These are phyloP conservation scores for Colletotrichum lentis DNA, from an alignment of 2,329 filamentous ascomycete genomes.

Conservation along the genomic window DNA sequence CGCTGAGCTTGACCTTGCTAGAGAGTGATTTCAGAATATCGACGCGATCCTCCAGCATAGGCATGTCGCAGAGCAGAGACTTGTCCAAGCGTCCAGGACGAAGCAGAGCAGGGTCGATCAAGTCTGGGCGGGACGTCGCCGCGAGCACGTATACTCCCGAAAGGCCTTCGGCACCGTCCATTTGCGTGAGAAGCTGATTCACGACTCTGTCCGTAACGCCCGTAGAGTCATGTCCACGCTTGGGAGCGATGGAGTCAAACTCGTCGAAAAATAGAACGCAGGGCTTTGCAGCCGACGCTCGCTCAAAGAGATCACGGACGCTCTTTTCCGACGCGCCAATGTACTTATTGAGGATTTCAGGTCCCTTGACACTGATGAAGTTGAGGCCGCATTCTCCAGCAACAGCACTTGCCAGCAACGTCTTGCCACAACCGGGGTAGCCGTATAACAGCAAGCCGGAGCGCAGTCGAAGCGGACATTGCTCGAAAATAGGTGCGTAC, in stretches of 20 bases:
- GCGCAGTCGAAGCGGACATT: slow-evolving; percentile 91
- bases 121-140: slow-evolving; percentile 89
- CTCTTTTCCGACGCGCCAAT: slow-evolving; percentile 97
- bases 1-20: slow-evolving; percentile 77
- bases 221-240: slow-evolving; percentile 94
- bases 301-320: slow-evolving; percentile 92
- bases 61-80: slow-evolving; percentile 89
- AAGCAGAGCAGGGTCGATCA: slow-evolving; percentile 93
- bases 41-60: slow-evolving; percentile 77
- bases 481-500: slow-evolving; percentile 96
- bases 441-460: slow-evolving; percentile 94
- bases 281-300: slow-evolving; percentile 87
- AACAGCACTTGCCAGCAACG: slow-evolving; percentile 92
- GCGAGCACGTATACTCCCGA: slow-evolving; percentile 96
- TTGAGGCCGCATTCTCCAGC: slow-evolving; percentile 97
- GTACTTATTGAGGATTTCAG: slow-evolving; percentile 98
- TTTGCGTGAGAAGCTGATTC: slow-evolving; percentile 97
- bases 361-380: slow-evolving; percentile 98
- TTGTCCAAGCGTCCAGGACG: slow-evolving; percentile 94
- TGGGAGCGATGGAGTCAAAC: slow-evolving; percentile 97
- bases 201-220: slow-evolving; percentile 99
- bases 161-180: slow-evolving; percentile 96
- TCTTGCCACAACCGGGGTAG: slow-evolving; percentile 96
- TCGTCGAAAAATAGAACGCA: slow-evolving; percentile 99
- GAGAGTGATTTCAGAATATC: slow-evolving; percentile 91